phyloP scores from a whole-genome alignment of 768 basidiomycete genomes.

The Pholiota microspora region DNA sequence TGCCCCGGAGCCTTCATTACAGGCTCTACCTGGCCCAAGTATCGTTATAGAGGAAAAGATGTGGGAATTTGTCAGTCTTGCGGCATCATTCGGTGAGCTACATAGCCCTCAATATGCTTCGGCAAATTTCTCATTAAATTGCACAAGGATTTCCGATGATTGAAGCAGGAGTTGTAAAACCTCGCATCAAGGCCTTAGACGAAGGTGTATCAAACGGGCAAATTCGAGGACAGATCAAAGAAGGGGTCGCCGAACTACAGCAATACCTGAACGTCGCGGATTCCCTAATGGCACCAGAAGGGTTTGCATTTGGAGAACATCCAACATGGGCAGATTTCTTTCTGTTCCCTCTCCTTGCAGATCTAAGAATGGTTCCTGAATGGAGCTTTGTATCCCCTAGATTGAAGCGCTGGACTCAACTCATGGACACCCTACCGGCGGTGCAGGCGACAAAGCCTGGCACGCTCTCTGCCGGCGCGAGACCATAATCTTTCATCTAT shows the following conservation, averaged over 20 bases:
- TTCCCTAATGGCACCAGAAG: conserved; percentile 24
- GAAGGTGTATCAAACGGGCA: conserved; percentile 23
- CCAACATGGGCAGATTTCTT: conserved; percentile 34
- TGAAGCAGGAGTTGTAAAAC: conserved; percentile 30
- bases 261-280: conserved; percentile 25
- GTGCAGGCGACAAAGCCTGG: conserved; percentile 24
- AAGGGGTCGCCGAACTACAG: conserved; percentile 18
- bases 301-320: conserved; percentile 24
- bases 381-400: conserved; percentile 23
- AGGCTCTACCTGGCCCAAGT: conserved; percentile 14
- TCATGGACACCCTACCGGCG: conserved; percentile 26
- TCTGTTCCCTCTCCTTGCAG: conserved; percentile 29
- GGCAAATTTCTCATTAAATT: background rate
- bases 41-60: conserved; percentile 28
- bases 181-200: conserved; percentile 26
- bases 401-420: conserved; percentile 22
- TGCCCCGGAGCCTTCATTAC: conserved; percentile 26
- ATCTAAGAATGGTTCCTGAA: conserved; percentile 28
- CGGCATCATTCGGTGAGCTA: conserved; percentile 27
- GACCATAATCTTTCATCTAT: conserved; percentile 11
- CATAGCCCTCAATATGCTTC: background rate
- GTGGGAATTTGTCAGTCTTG: conserved; percentile 32
- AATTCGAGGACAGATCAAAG: conserved; percentile 19
- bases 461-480: conserved; percentile 25
- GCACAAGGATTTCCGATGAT: conserved; percentile 27